phyloP scores from a whole-genome alignment of 768 basidiomycete genomes.

The Boletus pseudo-olivaceus region DNA sequence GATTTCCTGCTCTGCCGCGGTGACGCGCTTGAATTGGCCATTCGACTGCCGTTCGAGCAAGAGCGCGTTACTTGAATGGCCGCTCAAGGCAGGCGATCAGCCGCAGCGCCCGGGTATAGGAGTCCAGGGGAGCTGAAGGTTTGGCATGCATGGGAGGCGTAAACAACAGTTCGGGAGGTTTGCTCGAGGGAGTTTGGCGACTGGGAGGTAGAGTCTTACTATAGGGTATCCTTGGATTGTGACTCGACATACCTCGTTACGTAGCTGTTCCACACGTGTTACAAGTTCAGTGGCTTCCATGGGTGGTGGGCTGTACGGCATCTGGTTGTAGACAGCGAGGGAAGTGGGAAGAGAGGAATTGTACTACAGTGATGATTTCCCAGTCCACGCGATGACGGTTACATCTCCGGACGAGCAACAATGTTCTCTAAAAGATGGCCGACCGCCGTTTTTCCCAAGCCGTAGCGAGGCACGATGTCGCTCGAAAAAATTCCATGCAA shows the following conservation, averaged over 20 bases:
- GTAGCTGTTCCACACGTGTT: neutral
- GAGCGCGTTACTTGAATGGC: neutral
- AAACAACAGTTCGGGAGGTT: neutral
- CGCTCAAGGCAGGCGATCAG: neutral
- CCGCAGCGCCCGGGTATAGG: neutral
- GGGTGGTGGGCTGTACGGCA: too few species aligned
- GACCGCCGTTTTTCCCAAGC: neutral
- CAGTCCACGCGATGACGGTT: neutral
- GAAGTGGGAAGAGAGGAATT: neutral
- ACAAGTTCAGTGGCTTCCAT: too few species aligned
- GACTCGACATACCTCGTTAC: neutral
- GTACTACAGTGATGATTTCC: neutral
- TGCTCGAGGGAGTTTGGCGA: neutral
- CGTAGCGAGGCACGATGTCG: neutral
- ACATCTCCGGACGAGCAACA: neutral
- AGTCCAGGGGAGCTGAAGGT: neutral
- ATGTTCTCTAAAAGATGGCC: neutral
- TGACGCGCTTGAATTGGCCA: neutral
- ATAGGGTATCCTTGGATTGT: neutral
- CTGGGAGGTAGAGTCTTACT: neutral
- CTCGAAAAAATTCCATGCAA: neutral
- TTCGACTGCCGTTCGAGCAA: neutral
- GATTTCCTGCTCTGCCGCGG: constrained; percentile 3
- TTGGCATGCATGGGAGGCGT: neutral
- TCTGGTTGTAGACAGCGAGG: neutral